Evolutionary conservation across 805 yeast species (phyloP).

Genomic region (Candida krabiensis): DNA sequence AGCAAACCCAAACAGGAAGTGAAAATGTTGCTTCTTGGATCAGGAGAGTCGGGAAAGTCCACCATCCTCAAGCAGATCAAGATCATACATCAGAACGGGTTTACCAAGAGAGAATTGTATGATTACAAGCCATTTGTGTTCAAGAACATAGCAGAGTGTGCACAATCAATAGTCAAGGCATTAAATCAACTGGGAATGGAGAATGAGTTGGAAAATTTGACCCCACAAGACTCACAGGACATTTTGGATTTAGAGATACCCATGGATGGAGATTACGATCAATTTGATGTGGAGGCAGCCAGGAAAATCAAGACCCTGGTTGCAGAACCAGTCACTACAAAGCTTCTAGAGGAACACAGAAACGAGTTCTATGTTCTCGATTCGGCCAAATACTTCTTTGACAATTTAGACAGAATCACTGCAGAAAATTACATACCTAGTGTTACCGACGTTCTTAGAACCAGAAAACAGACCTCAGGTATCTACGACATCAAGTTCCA

Average conservation of each 20-base stretch:
- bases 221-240: conserved; percentile 40
- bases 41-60: conserved; percentile 86
- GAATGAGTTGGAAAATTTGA: conserved; percentile 32
- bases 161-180: conserved; percentile 68
- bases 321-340: conserved; percentile 55
- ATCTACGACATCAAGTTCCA: conserved; percentile 80
- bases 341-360: conserved; percentile 56
- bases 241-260: conserved; percentile 49
- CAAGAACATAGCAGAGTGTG: conserved; percentile 75
- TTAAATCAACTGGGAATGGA: conserved; percentile 51
- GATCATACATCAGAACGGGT: conserved; percentile 72
- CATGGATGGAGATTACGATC: conserved; percentile 48
- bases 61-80: conserved; percentile 83
- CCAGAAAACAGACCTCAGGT: conserved; percentile 92
- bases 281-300: conserved; percentile 52
- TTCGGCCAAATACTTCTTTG: conserved; percentile 77
- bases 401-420: conserved; percentile 62
- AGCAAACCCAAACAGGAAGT: conserved; percentile 45
- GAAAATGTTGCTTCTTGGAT: conserved; percentile 77
- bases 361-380: conserved; percentile 82
- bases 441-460: conserved; percentile 75
- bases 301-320: conserved; percentile 52
- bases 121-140: conserved; percentile 80
- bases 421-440: conserved; percentile 64
- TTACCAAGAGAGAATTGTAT: conserved; percentile 64